Conservation (phyloP, 257 asterid genomes). For the Sherardia arvensis region DNA sequence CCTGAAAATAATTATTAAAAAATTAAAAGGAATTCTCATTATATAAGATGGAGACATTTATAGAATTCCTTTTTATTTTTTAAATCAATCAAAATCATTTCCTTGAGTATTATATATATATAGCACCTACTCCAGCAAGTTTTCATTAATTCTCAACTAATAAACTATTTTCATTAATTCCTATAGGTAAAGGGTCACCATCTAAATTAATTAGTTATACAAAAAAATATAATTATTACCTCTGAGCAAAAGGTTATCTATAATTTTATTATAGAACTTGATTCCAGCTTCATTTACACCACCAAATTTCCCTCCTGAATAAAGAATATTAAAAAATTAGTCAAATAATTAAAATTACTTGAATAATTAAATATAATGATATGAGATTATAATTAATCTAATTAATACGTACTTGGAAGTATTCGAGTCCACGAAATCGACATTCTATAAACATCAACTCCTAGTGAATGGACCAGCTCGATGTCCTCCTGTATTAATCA, state of each 20-base stretch:
- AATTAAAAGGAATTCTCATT: too few species aligned
- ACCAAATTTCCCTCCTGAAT: conserved; percentile 51
- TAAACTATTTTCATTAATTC: too few species aligned
- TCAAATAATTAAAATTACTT: background rate
- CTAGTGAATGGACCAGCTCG: conserved; percentile 48
- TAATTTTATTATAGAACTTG: conserved; percentile 40
- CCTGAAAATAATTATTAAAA: conserved; percentile 9
- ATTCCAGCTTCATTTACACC: conserved; percentile 42
- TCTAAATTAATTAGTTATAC: background rate
- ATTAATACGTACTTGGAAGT: conserved; percentile 54
- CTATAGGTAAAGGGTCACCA: background rate
- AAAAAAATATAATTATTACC: conserved; percentile 21
- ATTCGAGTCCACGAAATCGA: conserved; percentile 84
- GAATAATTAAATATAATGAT: background rate
- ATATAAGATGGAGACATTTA: background rate
- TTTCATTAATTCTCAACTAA: too few species aligned
- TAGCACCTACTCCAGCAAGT: background rate
- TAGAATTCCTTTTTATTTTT: too few species aligned
- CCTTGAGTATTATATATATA: too few species aligned
- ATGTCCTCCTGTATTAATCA: conserved; percentile 53
- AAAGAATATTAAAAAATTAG: background rate
- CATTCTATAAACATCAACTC: conserved; percentile 53
- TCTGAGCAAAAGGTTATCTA: conserved; percentile 41
- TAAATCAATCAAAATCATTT: too few species aligned
- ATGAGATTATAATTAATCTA: background rate